Evolutionary conservation across 352 stramenopile species (phyloP).

Genomic region (Pythium phragmiticola): DNA sequence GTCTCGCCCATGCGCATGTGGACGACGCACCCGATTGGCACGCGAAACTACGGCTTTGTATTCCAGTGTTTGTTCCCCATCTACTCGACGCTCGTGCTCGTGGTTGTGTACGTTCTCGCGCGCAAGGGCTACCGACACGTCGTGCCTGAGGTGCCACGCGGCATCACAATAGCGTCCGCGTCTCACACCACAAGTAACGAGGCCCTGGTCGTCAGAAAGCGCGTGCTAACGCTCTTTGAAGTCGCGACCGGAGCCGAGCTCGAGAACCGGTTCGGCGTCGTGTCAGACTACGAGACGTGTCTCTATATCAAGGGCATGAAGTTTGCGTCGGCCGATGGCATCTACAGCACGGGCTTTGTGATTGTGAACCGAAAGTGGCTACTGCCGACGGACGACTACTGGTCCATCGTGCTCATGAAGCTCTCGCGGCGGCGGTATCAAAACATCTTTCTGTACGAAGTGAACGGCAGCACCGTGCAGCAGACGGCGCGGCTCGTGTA

Average conservation of each 20-base stretch:
- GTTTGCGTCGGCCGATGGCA: constrained; percentile 30
- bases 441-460: constrained; percentile 35
- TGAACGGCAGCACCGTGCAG: constrained; percentile 26
- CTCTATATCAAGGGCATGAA: constrained; percentile 36
- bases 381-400: constrained; percentile 27
- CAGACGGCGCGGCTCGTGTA: constrained; percentile 30
- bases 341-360: constrained; percentile 37
- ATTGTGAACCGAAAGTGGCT: constrained; percentile 38
- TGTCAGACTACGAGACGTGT: constrained; percentile 33
- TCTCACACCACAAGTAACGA: not conserved
- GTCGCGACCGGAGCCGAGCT: constrained; percentile 29
- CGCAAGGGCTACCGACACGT: constrained; percentile 19
- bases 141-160: constrained; percentile 6
- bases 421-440: constrained; percentile 18
- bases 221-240: constrained; percentile 31
- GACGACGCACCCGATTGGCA: constrained; percentile 12
- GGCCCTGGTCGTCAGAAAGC: constrained; percentile 3
- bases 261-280: constrained; percentile 25
- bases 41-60: constrained; percentile 6
- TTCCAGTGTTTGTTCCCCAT: constrained; percentile 18
- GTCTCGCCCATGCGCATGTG: constrained; percentile 26
- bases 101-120: constrained; percentile 16
- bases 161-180: not conserved
- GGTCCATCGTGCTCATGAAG: constrained; percentile 35
- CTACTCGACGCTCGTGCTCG: constrained; percentile 10